Percentiles rank a stretch among this genome's conserved stretches.
Conservation (phyloP, 1,284 basidiomycete genomes). For the Rhizopogon parksii region DNA sequence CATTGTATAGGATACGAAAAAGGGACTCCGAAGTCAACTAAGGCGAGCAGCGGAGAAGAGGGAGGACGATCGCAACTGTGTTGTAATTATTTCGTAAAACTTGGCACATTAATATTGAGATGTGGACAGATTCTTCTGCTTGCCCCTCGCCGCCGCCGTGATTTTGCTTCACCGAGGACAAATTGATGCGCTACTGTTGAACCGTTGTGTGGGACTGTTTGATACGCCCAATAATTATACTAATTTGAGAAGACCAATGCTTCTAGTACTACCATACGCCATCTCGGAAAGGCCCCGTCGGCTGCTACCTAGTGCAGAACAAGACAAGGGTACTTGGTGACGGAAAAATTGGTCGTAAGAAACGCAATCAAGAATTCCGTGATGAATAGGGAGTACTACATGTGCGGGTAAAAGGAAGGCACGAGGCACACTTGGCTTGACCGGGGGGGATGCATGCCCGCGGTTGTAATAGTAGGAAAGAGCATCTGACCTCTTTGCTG, state of each 20-base stretch:
- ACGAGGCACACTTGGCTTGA: constrained; percentile 15
- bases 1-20: neutral
- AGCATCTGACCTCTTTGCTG: constrained; percentile 15
- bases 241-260: too few species aligned
- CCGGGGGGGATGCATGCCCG: constrained; percentile 24
- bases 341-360: neutral
- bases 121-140: neutral
- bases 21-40: neutral
- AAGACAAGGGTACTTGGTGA: neutral
- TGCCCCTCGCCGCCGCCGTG: constrained; percentile 7
- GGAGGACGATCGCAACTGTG: constrained; percentile 18
- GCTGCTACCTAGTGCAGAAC: neutral
- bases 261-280: too few species aligned
- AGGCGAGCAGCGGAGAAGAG: constrained; percentile 6
- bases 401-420: constrained; percentile 1
- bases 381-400: neutral
- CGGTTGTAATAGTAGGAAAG: constrained; percentile 22
- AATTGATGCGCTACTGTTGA: neutral
- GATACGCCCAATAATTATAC: too few species aligned
- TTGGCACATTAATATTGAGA: constrained; percentile 15
- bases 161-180: constrained; percentile 10
- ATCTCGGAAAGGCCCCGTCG: too few species aligned
- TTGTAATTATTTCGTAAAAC: constrained; percentile 30
- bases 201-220: too few species aligned
- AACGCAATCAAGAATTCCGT: neutral